phyloP scores from a whole-genome alignment of 2,329 filamentous ascomycete genomes.

The Colletotrichum lupini region DNA sequence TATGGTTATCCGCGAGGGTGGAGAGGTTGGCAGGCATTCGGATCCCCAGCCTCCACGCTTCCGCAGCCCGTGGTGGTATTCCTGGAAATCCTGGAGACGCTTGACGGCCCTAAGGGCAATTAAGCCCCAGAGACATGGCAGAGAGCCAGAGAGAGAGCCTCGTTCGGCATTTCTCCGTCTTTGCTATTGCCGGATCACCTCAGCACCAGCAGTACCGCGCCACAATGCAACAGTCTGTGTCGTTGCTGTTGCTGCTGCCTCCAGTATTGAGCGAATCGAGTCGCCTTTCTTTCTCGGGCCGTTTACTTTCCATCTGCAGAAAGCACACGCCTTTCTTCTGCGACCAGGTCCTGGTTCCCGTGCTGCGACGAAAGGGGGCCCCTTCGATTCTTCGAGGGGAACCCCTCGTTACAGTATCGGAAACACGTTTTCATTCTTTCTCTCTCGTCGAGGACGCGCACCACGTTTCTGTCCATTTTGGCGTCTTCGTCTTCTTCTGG shows the following conservation, averaged over 20 bases:
- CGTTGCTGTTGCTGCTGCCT: slow-evolving; percentile 7
- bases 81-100: neutral
- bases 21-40: slow-evolving; percentile 19
- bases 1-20: slow-evolving; percentile 12
- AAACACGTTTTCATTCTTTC: neutral
- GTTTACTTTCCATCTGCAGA: neutral
- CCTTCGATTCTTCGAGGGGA: slow-evolving; percentile 1
- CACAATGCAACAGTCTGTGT: slow-evolving; percentile 29
- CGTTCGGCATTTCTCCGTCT: slow-evolving; percentile 15
- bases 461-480: neutral
- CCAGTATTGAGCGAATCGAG: neutral
- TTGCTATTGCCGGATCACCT: slow-evolving; percentile 27
- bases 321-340: slow-evolving; percentile 21
- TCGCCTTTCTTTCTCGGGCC: neutral
- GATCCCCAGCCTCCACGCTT: slow-evolving; percentile 1
- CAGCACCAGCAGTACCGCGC: slow-evolving; percentile 20
- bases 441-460: neutral
- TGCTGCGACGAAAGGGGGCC: neutral
- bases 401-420: slow-evolving; percentile 4
- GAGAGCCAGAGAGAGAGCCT: slow-evolving; percentile 7
- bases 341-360: slow-evolving; percentile 23
- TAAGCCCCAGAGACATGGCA: slow-evolving; percentile 9
- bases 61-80: neutral
- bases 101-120: neutral
- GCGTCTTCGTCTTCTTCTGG: neutral